Evolutionary conservation across 2,329 filamentous ascomycete species (phyloP).

Genomic region (Fusarium sp.): DNA sequence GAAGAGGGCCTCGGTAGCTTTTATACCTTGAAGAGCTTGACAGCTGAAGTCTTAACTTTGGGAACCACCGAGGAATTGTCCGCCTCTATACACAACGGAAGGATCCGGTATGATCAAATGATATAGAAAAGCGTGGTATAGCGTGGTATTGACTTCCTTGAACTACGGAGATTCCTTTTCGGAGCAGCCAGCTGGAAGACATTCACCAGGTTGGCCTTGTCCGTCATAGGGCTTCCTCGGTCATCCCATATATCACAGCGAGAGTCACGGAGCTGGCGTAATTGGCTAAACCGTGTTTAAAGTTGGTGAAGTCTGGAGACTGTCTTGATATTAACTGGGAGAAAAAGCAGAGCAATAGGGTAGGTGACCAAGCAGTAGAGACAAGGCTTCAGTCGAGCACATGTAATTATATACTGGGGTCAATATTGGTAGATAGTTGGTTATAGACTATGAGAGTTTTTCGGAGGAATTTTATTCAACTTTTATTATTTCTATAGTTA

Average conservation of each 20-base stretch:
- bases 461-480: no score
- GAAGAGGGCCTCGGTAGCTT: not conserved
- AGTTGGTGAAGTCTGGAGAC: not conserved
- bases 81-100: conserved; percentile 1
- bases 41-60: not conserved
- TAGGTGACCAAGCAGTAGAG: not conserved
- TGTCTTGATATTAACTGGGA: not conserved
- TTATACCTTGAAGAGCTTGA: not conserved
- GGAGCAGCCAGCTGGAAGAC: not conserved
- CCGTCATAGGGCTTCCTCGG: not conserved
- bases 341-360: not conserved
- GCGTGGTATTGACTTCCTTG: not conserved
- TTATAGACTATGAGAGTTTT: no score
- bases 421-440: not conserved
- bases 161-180: not conserved
- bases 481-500: no score
- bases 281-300: not conserved
- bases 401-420: not conserved
- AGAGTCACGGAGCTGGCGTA: not conserved
- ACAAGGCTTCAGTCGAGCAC: no score
- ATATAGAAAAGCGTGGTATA: no score
- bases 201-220: not conserved
- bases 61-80: not conserved
- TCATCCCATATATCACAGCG: not conserved
- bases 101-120: not conserved